Evolutionary conservation across 345 rosid species (phyloP).

Genomic region (Corchorus capsularis): DNA sequence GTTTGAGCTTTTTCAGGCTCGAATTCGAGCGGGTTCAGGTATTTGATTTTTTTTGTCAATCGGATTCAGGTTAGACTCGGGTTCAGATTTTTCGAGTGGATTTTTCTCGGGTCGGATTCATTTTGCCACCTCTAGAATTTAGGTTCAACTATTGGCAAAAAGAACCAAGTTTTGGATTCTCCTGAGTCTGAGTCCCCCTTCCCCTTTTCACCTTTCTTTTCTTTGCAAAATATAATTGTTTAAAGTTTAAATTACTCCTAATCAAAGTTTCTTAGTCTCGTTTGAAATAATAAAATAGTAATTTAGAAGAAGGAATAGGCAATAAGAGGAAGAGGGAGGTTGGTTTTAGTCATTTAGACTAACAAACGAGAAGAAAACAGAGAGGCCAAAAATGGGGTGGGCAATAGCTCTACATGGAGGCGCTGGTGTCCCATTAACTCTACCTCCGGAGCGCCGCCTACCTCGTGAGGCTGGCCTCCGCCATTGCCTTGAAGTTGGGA

Average conservation of each 20-base stretch:
- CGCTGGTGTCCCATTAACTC: conserved; percentile 62
- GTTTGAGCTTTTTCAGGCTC: no score
- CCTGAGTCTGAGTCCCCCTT: neutral
- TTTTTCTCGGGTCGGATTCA: no score
- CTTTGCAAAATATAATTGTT: neutral
- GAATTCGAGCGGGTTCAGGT: no score
- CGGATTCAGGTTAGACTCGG: no score
- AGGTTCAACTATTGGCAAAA: no score
- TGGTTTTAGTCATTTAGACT: neutral
- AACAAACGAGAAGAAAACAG: neutral
- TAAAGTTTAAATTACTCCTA: no score
- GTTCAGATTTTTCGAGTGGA: no score
- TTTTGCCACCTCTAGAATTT: no score
- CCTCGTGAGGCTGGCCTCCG: conserved; percentile 83
- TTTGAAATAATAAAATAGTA: neutral
- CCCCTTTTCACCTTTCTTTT: neutral
- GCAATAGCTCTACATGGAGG: conserved; percentile 96
- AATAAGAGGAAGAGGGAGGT: neutral
- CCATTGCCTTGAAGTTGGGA: conserved; percentile 82
- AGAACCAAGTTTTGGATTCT: neutral
- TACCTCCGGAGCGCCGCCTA: conserved; percentile 61
- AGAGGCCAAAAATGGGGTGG: conserved; percentile 62
- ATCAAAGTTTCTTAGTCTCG: neutral
- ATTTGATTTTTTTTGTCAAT: no score
- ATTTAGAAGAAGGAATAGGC: neutral